Evolutionary conservation across 2,329 filamentous ascomycete species (phyloP), one percentile per base, ranked within the genome.

Genomic region (Diplodia mutila): DNA sequence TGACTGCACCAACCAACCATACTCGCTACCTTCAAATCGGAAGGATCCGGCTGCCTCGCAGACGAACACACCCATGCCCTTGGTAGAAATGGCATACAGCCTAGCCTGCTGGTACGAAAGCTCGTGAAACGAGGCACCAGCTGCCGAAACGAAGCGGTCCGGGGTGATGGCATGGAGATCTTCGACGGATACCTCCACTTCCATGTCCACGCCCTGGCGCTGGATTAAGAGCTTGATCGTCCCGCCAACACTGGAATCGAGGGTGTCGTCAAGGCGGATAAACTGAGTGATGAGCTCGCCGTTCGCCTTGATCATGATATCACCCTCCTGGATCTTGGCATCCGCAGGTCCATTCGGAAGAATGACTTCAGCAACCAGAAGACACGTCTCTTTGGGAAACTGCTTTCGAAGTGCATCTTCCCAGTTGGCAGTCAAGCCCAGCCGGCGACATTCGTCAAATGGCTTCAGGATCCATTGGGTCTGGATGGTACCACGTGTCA

Each of bases 91-190:
- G 39, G 94, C 94, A 77, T 97, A 98, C 4, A 97, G 86, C 11
- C 95, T 90, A n/a, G 95, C 93, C 80, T 98, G 94, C 77, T 99
- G 95, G 78, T 99, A 99, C 0, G 96, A 99, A 21, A 99, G 84
- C 76, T 97, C 89, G 81, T 99, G 96, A 83, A 99, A 98, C 68
- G 93, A 94, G 27, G 90, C 95, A 23, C 95, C 96, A 51, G 94
- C 92, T 52, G 98, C 94, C 4, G 93, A 92, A 65, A 98, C 91
- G 76, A 98, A 99, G 69, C 94, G 91, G 80, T 97, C 94, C 16
- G 96, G 95, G 3, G 95, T 98, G 77, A 99, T 99, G 67, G 87
- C 87, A 82, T 99, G 95, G 69, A 99, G 85, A 77, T 99, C 92
- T 59, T 92, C 93, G 53, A 98, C 94, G 64, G 88, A 82, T 66